Evolutionary conservation across 2,329 filamentous ascomycete genomes (phyloP).

Genomic region (Aspergillus novofumigatus): DNA sequence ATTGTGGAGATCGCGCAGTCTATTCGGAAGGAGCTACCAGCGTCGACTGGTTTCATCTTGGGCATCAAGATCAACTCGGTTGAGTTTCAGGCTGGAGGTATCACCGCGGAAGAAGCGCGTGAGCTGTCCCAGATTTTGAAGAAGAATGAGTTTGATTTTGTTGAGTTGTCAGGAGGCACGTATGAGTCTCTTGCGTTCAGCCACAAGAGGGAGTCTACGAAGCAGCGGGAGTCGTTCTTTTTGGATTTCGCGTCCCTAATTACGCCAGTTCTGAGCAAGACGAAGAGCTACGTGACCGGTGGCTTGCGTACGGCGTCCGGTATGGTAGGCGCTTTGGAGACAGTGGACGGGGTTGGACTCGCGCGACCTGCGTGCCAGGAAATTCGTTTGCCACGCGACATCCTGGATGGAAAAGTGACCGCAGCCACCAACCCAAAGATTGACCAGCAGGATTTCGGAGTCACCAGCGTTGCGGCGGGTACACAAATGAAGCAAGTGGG

Average conservation of each 20-base stretch:
- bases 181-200: slow-evolving; percentile 52
- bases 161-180: slow-evolving; percentile 59
- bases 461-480: slow-evolving; percentile 45
- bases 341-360: slow-evolving; percentile 59
- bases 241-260: slow-evolving; percentile 56
- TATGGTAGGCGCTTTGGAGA: slow-evolving; percentile 56
- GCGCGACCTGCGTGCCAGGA: slow-evolving; percentile 53
- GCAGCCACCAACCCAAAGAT: slow-evolving; percentile 47
- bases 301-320: slow-evolving; percentile 53
- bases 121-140: slow-evolving; percentile 37
- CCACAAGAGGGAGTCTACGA: slow-evolving; percentile 52
- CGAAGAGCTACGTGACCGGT: slow-evolving; percentile 57
- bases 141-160: slow-evolving; percentile 39
- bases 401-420: slow-evolving; percentile 35
- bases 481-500: slow-evolving; percentile 52
- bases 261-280: slow-evolving; percentile 46
- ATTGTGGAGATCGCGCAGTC: slow-evolving; percentile 50
- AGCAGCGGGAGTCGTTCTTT: slow-evolving; percentile 58
- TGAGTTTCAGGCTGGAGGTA: slow-evolving; percentile 49
- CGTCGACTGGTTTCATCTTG: slow-evolving; percentile 39
- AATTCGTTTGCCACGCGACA: slow-evolving; percentile 29
- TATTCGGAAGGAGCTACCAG: slow-evolving; percentile 18
- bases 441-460: slow-evolving; percentile 51
- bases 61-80: slow-evolving; percentile 59
- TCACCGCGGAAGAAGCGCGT: slow-evolving; percentile 47